Evolutionary conservation across 2,329 filamentous ascomycete genomes (phyloP).

Genomic region (Claviceps africana): DNA sequence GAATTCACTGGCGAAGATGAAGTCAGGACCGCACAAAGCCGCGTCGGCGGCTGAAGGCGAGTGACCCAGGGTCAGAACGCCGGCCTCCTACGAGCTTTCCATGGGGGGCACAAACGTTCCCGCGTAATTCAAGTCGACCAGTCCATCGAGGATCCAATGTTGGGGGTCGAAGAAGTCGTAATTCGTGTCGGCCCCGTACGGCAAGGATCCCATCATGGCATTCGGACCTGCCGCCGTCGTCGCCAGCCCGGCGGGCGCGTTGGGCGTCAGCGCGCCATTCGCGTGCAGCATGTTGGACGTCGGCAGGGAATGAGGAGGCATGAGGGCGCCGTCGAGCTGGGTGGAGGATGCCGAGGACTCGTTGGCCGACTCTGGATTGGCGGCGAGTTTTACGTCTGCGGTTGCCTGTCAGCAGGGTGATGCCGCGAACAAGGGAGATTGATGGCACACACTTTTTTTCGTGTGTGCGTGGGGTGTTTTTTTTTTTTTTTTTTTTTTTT

Average conservation of each 20-base stretch:
- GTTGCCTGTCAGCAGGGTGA: no score
- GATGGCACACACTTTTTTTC: not conserved
- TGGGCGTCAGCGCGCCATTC: conserved; percentile 40
- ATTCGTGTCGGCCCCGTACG: conserved; percentile 51
- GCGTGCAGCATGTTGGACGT: conserved; percentile 33
- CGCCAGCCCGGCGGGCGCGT: conserved; percentile 28
- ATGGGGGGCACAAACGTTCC: conserved; percentile 37
- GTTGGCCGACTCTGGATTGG: conserved; percentile 65
- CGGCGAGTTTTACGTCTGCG: conserved; percentile 66
- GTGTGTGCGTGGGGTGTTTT: no score
- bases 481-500: no score
- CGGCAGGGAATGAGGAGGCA: conserved; percentile 25
- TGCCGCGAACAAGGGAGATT: not conserved
- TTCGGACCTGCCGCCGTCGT: conserved; percentile 25
- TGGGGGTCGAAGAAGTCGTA: conserved; percentile 87
- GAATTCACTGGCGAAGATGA: not conserved
- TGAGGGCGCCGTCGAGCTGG: conserved; percentile 46
- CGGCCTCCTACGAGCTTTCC: conserved; percentile 31
- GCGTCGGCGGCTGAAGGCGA: not conserved
- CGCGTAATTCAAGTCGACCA: conserved; percentile 64
- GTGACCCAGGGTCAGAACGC: not conserved
- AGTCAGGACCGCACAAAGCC: not conserved
- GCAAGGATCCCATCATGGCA: conserved; percentile 32
- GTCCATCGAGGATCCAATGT: conserved; percentile 83
- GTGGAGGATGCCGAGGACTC: conserved; percentile 58